phyloP scores from a whole-genome alignment of 306 rosid genomes.

The Pachyrhizus erosus region DNA sequence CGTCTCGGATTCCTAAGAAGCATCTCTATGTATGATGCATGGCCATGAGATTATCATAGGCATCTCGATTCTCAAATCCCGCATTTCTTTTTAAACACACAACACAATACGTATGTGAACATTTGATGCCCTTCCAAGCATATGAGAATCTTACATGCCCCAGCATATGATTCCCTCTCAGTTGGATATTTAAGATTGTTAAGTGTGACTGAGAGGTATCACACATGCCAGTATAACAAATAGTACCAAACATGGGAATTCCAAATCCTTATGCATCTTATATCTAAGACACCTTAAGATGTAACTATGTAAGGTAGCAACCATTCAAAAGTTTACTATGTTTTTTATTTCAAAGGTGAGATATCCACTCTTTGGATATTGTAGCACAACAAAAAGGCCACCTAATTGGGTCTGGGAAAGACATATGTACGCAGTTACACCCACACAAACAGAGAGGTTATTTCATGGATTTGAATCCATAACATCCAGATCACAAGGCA shows the following conservation, averaged over 20 bases:
- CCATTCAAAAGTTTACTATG: not conserved
- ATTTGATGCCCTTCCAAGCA: conserved; percentile 15
- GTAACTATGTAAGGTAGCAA: not conserved
- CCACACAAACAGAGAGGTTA: not conserved
- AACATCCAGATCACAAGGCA: not conserved
- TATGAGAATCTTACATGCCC: not conserved
- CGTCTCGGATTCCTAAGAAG: conserved; percentile 13
- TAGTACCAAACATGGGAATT: conserved; percentile 27
- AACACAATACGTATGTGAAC: not conserved
- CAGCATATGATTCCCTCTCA: conserved; percentile 19
- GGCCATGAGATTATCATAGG: not conserved
- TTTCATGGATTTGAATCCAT: not conserved
- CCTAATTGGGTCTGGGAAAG: not conserved
- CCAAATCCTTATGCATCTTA: conserved; percentile 2
- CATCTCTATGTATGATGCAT: conserved; percentile 17
- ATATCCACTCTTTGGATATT: conserved; percentile 22
- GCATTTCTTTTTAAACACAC: not conserved
- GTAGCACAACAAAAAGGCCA: not conserved
- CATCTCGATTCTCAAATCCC: conserved; percentile 10
- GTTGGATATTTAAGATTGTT: conserved; percentile 20
- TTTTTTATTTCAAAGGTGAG: conserved; percentile 19
- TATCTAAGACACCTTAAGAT: not conserved
- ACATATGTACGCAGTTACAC: not conserved
- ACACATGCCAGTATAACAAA: not conserved
- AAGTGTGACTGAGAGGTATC: conserved; percentile 2